Percentiles rank a stretch among this genome's conserved stretches.
Conservation (phyloP, 768 basidiomycete genomes). For the Hericium rajendrae region DNA sequence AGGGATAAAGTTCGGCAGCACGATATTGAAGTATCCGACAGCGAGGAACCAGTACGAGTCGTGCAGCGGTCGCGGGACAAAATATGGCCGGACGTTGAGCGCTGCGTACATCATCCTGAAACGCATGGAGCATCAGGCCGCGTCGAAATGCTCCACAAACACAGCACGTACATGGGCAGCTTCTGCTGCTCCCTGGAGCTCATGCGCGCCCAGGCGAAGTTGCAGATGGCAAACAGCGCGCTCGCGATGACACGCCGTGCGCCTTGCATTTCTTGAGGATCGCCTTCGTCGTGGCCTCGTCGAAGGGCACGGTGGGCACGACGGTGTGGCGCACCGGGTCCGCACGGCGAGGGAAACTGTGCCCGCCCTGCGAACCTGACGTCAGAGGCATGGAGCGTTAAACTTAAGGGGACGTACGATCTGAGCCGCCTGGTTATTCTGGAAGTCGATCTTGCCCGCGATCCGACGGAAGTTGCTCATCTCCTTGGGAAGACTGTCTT, state of each 20-base stretch:
- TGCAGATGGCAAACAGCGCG: constrained; percentile 67
- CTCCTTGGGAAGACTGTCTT: constrained; percentile 21
- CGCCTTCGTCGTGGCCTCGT: constrained; percentile 41
- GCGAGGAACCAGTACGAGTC: constrained; percentile 76
- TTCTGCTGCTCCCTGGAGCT: constrained; percentile 30
- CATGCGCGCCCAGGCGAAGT: constrained; percentile 61
- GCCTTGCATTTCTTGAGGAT: constrained; percentile 66
- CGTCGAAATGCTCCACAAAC: too few species aligned
- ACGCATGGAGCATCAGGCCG: background rate
- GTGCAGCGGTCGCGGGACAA: constrained; percentile 25
- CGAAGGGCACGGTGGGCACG: constrained; percentile 59
- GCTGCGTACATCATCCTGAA: constrained; percentile 78
- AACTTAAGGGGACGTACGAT: constrained; percentile 17
- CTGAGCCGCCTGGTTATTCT: constrained; percentile 19
- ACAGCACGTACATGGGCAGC: constrained; percentile 34
- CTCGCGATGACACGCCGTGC: constrained; percentile 62
- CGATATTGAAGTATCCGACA: constrained; percentile 76
- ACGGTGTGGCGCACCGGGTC: constrained; percentile 45
- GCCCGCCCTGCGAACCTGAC: constrained; percentile 50
- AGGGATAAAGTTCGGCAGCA: constrained; percentile 70
- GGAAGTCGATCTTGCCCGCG: constrained; percentile 24
- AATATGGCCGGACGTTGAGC: constrained; percentile 62
- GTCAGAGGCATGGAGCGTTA: background rate
- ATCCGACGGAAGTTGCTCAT: constrained; percentile 18
- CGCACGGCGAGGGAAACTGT: constrained; percentile 50